Base-by-base conservation (phyloP, 345 rosid species). In the Aegle marmelos region DNA sequence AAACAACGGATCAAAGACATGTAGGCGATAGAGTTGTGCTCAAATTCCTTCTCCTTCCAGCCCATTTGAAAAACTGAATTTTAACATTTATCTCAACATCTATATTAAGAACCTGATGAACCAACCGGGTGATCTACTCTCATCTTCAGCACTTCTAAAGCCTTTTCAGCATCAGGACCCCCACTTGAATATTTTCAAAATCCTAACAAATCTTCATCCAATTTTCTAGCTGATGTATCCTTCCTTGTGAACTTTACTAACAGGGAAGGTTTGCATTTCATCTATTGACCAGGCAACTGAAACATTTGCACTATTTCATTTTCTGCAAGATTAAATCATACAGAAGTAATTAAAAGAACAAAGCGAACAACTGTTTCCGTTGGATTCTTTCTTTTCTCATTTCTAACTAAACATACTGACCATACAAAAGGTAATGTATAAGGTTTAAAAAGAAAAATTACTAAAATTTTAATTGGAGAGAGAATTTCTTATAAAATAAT, bases 151-250 rank as follows among this genome's bases (percentile, higher is more conserved):
- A 93, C 98, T 83, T 92, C 98, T 63, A 95, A 2, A 11, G 99
- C 98, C 85, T 90, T 93, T 81, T 93, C 99, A 11, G 99, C 98
- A 71, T 95, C 99, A 39, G 92, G 91, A 36, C 99, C 99, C n/a
- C 99, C 99, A 95, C 82, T 95, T 93, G 83, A 95, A 96, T 80
- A 96, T 96, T 85, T 92, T 96, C 85, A 94, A 70, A 72, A 96
- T 94, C 77, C 98, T 89, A 30, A 91, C 87, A 82, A 96, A 96
- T 73, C 99, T 88, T 96, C 97, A 69, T 94, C 99, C 86, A 95
- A 86, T 48, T 77, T 83, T 78, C 95, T 81, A 72, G 78, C 91
- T 4, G 93, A 87, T 2, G 84, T 76, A 74, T 85, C 81, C 70
- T 74, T 94, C 85, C 84, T 86, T 4, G 79, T 80, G 6, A 73